These are phyloP conservation scores for Suhomyces emberorum DNA, from an alignment of 805 yeast species.

Conservation along the genomic window DNA sequence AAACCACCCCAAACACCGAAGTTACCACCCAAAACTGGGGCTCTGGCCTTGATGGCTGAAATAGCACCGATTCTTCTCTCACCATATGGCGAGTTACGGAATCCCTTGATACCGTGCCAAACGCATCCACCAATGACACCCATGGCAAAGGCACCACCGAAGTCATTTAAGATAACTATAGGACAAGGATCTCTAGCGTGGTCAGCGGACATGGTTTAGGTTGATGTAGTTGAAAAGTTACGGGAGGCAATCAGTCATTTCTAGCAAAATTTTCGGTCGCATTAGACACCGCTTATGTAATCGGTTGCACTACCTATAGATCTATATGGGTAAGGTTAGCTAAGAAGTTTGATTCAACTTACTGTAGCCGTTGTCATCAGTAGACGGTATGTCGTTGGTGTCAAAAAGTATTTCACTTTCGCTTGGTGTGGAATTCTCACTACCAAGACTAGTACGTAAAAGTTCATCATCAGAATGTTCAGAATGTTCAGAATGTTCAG, in stretches of 20 bases:
- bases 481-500: neutral
- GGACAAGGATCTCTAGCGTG: constrained; percentile 99
- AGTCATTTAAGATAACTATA: constrained; percentile 89
- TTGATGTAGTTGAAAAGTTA: too few species aligned
- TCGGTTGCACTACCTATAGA: neutral
- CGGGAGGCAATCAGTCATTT: neutral
- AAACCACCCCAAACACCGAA: constrained; percentile 99
- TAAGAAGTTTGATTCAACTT: too few species aligned
- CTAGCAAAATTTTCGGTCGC: neutral
- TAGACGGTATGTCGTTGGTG: too few species aligned
- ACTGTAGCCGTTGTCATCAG: too few species aligned
- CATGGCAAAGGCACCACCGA: constrained; percentile 99
- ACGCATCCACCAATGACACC: constrained; percentile 98
- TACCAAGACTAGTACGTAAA: neutral
- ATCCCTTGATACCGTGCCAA: constrained; percentile 99
- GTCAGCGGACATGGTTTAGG: constrained; percentile 75
- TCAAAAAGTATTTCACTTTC: constrained; percentile 10
- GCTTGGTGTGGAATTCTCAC: constrained; percentile 8
- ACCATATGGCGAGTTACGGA: constrained; percentile 96
- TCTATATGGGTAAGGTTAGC: neutral
- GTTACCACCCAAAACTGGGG: constrained; percentile 98
- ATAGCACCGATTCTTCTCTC: constrained; percentile 90
- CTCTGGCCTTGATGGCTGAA: constrained; percentile 89
- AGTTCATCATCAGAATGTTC: neutral
- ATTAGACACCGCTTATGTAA: neutral